Evolutionary conservation across 768 basidiomycete species (phyloP), one percentile per base, ranked within the genome.

Genomic region (Mycena filopes): DNA sequence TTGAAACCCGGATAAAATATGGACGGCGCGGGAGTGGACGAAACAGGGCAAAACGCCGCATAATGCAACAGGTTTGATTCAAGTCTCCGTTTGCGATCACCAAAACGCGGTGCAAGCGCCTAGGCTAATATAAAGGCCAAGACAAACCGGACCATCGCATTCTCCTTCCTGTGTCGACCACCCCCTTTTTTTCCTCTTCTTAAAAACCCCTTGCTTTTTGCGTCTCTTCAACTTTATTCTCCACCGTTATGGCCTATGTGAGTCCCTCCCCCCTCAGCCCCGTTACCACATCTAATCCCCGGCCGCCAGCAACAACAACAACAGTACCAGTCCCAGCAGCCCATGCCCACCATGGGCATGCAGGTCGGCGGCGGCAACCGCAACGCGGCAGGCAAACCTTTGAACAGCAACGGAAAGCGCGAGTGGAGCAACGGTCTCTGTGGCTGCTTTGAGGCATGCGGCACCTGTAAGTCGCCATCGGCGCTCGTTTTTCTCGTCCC

Each of bases 391-490:
- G 69, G 71, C 48, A 69, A 76, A 21, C 75, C 75, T 25, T 7
- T 73, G 25, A 66, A 75, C 55, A 56, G 67, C 25, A 60, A 73
- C 18, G 77, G 77, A 15, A 71, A 74, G 55, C 72, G 76, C 13
- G 74, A 70, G 21, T 78, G 77, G 77, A 78, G 77, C 47, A 63
- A 76, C 59, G 72, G 76, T 20, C 61, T 78, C 23, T 69, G 69
- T 31, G 71, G 69, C 13, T 78, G 76, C 55, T 72, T 71, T 46
- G 70, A 71, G 25, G 72, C 65, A n/a, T 70, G 66, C 33, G 70
- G 69, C 12, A 75, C 72, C 21, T 77, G 76, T 76, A 25, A 28
- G 74, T 70, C 16, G 23, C 45, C 10, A 13, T 11, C 10, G 10
- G 12, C 3, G n/a, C 40, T 28, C 23, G 3, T 43, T 36, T 10